Base-by-base conservation (phyloP, 257 asterid species). In the Misopates orontium region DNA sequence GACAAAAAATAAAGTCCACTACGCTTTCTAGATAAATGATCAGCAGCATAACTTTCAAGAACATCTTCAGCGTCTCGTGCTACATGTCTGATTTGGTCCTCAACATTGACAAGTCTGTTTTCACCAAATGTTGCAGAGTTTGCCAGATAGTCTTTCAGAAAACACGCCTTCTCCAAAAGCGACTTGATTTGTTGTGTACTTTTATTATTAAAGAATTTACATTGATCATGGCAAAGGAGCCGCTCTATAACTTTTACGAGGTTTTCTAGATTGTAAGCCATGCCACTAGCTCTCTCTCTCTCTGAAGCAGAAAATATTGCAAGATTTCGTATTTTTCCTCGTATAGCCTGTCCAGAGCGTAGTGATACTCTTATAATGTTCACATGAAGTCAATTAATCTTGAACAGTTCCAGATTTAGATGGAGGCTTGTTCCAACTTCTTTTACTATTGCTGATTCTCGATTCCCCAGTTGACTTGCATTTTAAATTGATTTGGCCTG, bases 251-350 rank as follows among this genome's bases (percentile, higher is more conserved):
- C 55, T 49, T 17, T 18, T 49, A 49, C 20, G 6, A 49, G 55
- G 1, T 22, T n/a, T 49, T 49, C 23, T 49, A 49, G 55, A n/a
- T 49, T 49, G 55, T 49, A 49, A 49, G 55, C 55, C 55, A 49
- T 62, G 36, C 36, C 36, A 2, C 6, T 2, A 2, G 36, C 6
- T 2, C 2, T 28, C 36, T 36, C 11, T 9, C 42, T 9, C 42
- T 5, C n/a, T n/a, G n/a, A n/a, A 36, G 10, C 42, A 4, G 8
- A 36, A 5, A 9, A 36, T 36, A 28, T 28, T 28, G 36, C 36
- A 36, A 36, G 6, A 9, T 36, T 36, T 1, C 1, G 6, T 36
- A 3, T 36, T 36, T 36, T 36, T 36, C 8, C 8, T 8, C 42
- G 10, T 36, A 9, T 36, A 8, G 42, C 42, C 4, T 36, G 42